Conservation (phyloP, 148 eudicot genomes). For the Heliamphora exappendiculata region DNA sequence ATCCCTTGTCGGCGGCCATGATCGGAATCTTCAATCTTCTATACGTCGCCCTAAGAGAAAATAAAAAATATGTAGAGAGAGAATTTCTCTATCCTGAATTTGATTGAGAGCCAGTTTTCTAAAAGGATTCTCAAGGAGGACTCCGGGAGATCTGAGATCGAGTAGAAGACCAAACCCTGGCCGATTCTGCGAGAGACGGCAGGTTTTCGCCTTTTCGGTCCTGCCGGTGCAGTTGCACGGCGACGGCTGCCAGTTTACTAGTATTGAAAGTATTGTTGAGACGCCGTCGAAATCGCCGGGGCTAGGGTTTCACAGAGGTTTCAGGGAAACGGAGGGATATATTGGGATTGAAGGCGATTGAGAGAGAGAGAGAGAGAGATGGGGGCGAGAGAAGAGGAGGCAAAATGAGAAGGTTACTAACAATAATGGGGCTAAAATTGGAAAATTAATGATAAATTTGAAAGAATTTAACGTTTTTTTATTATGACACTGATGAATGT, state of each 20-base stretch:
- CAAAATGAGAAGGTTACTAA: too few relatives aligned
- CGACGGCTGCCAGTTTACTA: not conserved
- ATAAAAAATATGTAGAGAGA: not conserved
- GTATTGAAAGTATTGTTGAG: not conserved
- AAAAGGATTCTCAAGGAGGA: slow-evolving; percentile 19
- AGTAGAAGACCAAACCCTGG: slow-evolving; percentile 29
- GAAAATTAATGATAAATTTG: too few relatives aligned
- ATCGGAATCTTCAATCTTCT: not conserved
- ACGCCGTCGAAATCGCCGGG: not conserved
- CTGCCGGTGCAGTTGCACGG: slow-evolving; percentile 10
- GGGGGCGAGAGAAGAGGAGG: too few relatives aligned
- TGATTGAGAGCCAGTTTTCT: not conserved
- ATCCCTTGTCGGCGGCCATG: slow-evolving; percentile 33
- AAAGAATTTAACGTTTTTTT: too few relatives aligned
- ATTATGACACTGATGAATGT: too few relatives aligned
- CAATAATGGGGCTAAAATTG: too few relatives aligned
- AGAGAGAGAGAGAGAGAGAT: too few relatives aligned
- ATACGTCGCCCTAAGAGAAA: not conserved
- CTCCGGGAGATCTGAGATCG: slow-evolving; percentile 37
- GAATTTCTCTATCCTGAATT: not conserved
- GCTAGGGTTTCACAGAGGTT: not conserved
- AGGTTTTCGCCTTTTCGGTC: slow-evolving; percentile 17
- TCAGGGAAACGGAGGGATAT: not conserved
- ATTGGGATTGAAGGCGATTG: not conserved
- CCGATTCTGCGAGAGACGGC: slow-evolving; percentile 6